Conservation (phyloP, 2,329 filamentous ascomycete species). For the Dothistroma septosporum region DNA sequence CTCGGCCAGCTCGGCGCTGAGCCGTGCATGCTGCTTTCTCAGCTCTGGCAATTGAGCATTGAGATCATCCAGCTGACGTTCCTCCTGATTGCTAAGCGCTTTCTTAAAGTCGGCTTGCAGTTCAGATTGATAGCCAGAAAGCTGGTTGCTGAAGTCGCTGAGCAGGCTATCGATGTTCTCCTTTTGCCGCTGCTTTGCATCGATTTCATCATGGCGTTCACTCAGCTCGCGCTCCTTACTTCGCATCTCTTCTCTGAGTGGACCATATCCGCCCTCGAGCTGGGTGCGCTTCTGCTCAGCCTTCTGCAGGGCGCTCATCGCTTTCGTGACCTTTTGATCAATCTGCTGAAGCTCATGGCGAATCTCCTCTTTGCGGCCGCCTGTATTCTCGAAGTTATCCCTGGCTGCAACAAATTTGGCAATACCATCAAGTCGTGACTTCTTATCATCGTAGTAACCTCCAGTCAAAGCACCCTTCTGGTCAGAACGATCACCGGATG, state of each 20-base stretch:
- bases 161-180: constrained; percentile 64
- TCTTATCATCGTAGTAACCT: constrained; percentile 82
- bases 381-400: constrained; percentile 65
- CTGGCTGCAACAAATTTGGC: constrained; percentile 70
- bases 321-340: constrained; percentile 82
- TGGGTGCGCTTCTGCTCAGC: constrained; percentile 72
- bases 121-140: constrained; percentile 74
- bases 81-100: constrained; percentile 75
- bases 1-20: constrained; percentile 69
- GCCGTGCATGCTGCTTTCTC: constrained; percentile 69
- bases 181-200: constrained; percentile 60
- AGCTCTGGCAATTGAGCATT: constrained; percentile 67
- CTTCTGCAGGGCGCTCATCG: constrained; percentile 80
- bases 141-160: constrained; percentile 62
- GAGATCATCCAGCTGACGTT: constrained; percentile 70
- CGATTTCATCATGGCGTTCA: constrained; percentile 67
- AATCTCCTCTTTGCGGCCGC: constrained; percentile 61
- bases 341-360: constrained; percentile 68
- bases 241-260: constrained; percentile 70
- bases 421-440: constrained; percentile 82
- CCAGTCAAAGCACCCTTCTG: constrained; percentile 94
- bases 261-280: constrained; percentile 76
- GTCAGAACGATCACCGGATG: constrained; percentile 90
- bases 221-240: constrained; percentile 71
- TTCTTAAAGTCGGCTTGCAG: constrained; percentile 87